phyloP scores from a whole-genome alignment of 148 eudicot genomes.

The Chenopodium quinoa region DNA sequence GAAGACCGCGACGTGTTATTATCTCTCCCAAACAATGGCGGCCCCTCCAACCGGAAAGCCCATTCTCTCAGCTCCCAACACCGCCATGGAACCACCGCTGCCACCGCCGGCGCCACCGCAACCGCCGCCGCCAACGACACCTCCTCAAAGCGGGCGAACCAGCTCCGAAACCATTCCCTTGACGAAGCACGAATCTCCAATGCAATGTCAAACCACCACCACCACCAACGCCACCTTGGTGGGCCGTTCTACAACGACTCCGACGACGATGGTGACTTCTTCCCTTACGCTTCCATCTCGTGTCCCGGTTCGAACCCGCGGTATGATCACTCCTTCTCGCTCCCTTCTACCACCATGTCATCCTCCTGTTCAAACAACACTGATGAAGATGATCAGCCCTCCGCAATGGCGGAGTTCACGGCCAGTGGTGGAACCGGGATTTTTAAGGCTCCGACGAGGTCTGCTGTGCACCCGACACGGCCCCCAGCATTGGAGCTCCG shows the following conservation, averaged over 20 bases:
- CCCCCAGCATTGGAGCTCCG: constrained; percentile 83
- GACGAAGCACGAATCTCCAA: constrained; percentile 48
- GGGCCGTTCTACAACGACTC: constrained; percentile 18
- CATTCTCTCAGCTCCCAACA: constrained; percentile 59
- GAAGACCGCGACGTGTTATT: constrained; percentile 49
- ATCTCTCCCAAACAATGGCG: constrained; percentile 19
- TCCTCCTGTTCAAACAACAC: neutral
- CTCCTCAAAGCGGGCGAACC: constrained; percentile 31
- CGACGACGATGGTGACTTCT: constrained; percentile 36
- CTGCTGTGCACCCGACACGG: constrained; percentile 79
- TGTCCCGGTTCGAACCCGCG: neutral
- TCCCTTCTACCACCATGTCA: constrained; percentile 4
- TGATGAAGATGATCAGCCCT: constrained; percentile 9
- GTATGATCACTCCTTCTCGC: constrained; percentile 31
- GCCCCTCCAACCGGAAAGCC: constrained; percentile 39
- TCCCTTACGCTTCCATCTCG: constrained; percentile 37
- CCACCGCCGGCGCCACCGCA: neutral
- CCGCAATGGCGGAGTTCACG: constrained; percentile 53
- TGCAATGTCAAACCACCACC: constrained; percentile 46
- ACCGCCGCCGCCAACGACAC: neutral
- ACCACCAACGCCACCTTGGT: constrained; percentile 30
- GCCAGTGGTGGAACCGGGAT: constrained; percentile 64
- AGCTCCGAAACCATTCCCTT: constrained; percentile 70
- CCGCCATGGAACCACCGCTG: constrained; percentile 21
- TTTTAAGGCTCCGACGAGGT: constrained; percentile 57